Base-by-base conservation (phyloP, 768 basidiomycete species). In the Leccinum rimulosum region DNA sequence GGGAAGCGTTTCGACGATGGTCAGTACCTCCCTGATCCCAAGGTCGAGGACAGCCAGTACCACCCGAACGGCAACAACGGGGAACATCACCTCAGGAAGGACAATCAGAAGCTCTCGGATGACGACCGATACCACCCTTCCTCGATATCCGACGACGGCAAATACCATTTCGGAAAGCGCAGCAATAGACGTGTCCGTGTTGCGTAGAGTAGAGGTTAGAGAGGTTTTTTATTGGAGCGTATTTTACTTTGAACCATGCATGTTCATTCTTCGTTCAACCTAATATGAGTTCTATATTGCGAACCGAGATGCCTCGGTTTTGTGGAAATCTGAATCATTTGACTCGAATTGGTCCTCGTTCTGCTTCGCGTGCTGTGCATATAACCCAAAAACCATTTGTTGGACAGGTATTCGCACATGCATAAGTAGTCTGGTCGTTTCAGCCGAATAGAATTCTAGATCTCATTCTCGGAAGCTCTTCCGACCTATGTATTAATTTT, bases 221-320 rank as follows among this genome's bases (percentile, higher is more conserved):
- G 12, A 6, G 0, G 33, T 28, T 36, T 57, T 15, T 36, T 53
- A 33, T 51, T 52, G 50, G 55, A 57, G 57, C 22, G 35, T 50
- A 38, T 56, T 53, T 56, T 53, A 22, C 12, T 56, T 59, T 58
- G 40, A 56, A 22, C 52, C 58, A 49, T 59, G 31, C 53, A 57
- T 30, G 14, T 59, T 68, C 67, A 47, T 61, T 57, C 49, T 67
- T 58, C 55, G 11, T 54, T 57, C 11, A n/a, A 50, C 48, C 10
- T 47, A 9, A 45, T 31, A 31, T n/a, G 35, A 47, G 31, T 36
- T 36, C n/a, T 15, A 28, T 22, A 45, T 45, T 17, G 3, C 30
- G 28, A 25, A 36, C 27, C 36, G 17, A 9, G 15, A 8, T 10
- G 15, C 15, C 22, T 31, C 6, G 31, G 40, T 43, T n/a, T n/a